Percentiles rank a stretch among this genome's conserved stretches.
Conservation (phyloP, 192 early-diverging fungal genomes). For the Mortierella hygrophila region DNA sequence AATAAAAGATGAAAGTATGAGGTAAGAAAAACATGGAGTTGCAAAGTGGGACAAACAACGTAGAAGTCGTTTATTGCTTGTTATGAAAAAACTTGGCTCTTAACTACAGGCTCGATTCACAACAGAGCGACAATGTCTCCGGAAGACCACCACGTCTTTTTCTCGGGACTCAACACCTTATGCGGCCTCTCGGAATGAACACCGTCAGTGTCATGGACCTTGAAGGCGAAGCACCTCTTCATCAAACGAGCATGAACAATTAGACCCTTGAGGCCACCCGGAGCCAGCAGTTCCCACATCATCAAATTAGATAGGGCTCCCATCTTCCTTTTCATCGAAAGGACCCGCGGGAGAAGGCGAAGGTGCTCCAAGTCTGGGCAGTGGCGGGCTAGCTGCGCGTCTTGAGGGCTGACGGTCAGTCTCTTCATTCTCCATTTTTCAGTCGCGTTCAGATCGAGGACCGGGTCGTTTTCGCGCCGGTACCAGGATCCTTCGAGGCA, state of each 20-base stretch:
- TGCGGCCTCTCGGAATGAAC: neutral
- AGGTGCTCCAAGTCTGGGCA: neutral
- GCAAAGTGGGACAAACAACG: too few relatives aligned
- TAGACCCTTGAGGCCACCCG: neutral
- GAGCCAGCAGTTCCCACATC: neutral
- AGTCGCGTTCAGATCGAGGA: neutral
- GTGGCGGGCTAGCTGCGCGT: neutral
- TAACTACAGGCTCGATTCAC: neutral
- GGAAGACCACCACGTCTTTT: neutral
- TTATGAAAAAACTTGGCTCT: too few relatives aligned
- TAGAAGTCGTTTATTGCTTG: too few relatives aligned
- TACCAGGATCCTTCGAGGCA: neutral
- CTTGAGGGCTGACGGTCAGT: neutral
- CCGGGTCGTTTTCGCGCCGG: neutral
- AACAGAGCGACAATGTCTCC: neutral
- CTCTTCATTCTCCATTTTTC: neutral
- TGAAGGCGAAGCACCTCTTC: neutral
- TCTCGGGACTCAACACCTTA: neutral
- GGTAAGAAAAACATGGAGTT: too few relatives aligned
- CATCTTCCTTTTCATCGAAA: neutral
- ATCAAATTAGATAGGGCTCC: neutral
- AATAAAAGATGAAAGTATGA: too few relatives aligned
- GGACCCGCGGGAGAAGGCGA: neutral
- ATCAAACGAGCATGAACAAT: neutral
- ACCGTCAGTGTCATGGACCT: neutral